Base-by-base conservation (phyloP, 495 filamentous ascomycete species). In the Zalerion maritima region DNA sequence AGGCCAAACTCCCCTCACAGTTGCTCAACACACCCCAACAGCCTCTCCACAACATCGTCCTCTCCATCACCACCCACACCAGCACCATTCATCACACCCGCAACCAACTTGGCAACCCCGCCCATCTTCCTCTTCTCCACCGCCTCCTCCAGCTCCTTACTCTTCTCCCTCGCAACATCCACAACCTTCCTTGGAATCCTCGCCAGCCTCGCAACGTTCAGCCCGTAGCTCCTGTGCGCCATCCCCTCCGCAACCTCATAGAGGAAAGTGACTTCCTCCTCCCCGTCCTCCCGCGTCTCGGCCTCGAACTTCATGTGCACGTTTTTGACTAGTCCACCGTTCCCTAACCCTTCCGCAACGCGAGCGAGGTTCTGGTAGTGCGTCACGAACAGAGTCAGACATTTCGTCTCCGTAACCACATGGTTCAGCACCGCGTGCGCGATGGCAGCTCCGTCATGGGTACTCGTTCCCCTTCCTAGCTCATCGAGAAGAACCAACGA, bases 381-480 rank as follows among this genome's bases (percentile, higher is more conserved):
- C 24, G 89, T 97, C 47, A 96, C 89, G 59, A 97, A 97, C 12
- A 94, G 60, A 3, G 80, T 86, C 35, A 94, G 56, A 28, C 82
- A 82, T 31, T 62, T 59, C 2, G 75, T 60, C 2, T 81, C 71
- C 21, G 71, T 60, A n/a, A 87, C 74, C 39, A 94, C 70, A 36
- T 86, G 68, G 28, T 86, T 73, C 3, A 96, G 63, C 0, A 96
- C 87, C 8, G 86, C 81, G 48, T 91, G 77, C 2, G 89, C 89
- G 46, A 97, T 97, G 27, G 89, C 91, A 5, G 92, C 82, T 28
- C 89, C 89, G 55, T 97, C 89, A 45, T 94, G 83, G 5, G 91
- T 96, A 16, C 70, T 78, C 2, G 91, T 97, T 5, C 89, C 89
- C 24, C 89, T 67, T 16, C 89, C 89, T 2, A 97, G 62, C 55